These are phyloP conservation scores for Mycena filopes DNA, from an alignment of 768 basidiomycete species.

Conservation along the genomic window DNA sequence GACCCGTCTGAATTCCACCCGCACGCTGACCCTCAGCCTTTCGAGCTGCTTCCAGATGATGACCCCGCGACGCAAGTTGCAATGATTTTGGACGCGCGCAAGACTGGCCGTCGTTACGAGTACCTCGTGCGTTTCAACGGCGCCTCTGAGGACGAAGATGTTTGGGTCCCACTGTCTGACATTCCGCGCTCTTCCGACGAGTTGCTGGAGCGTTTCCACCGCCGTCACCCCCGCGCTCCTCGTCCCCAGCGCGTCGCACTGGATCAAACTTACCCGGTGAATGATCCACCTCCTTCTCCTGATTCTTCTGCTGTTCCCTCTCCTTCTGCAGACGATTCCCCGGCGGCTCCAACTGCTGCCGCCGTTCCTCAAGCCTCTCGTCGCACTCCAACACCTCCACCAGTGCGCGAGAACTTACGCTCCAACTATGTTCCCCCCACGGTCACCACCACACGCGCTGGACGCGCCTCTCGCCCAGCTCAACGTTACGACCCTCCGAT, in stretches of 20 bases:
- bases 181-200: conserved; percentile 44
- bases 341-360: not conserved
- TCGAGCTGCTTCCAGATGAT: conserved; percentile 34
- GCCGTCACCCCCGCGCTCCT: conserved; percentile 42
- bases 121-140: conserved; percentile 46
- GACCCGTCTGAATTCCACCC: conserved; percentile 47
- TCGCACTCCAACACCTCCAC: conserved; percentile 21
- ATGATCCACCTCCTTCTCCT: conserved; percentile 1
- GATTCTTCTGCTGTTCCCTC: conserved; percentile 6
- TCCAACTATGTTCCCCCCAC: conserved; percentile 26
- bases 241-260: conserved; percentile 40
- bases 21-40: conserved; percentile 37
- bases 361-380: conserved; percentile 3
- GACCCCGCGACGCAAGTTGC: conserved; percentile 36
- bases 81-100: conserved; percentile 44
- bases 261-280: conserved; percentile 11
- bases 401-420: conserved; percentile 14
- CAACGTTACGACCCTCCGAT: not conserved
- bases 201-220: conserved; percentile 46
- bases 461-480: conserved; percentile 27
- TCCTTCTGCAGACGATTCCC: too few species aligned
- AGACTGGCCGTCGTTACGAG: conserved; percentile 48
- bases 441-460: conserved; percentile 28
- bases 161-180: conserved; percentile 50
- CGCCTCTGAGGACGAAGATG: conserved; percentile 41